Base-by-base conservation (phyloP, 2,329 filamentous ascomycete genomes). In the Eutypella sp. region DNA sequence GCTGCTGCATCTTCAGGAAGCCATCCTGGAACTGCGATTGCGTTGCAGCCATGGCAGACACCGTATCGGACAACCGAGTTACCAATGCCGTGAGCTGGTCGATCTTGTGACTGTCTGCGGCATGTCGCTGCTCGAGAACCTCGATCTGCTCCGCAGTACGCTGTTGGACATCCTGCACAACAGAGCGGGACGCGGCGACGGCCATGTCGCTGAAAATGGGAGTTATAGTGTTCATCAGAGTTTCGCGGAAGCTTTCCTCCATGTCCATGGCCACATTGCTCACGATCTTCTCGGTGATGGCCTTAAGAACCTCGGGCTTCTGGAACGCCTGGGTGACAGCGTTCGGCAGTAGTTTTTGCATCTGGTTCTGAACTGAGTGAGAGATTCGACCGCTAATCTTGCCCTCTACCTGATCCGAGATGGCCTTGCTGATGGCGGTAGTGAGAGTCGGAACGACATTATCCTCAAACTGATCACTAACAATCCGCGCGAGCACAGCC, bases 371-470 rank as follows among this genome's bases (percentile, higher is more conserved):
- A 37, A 95, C 67, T 2, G 76, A 72, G 34, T 76, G 75, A n/a
- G 80, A 74, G 33, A 95, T 67, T 43, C 85, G 77, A 41, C 81
- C 75, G 53, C 80, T 78, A 45, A 96, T 69, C 49, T 82, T 81
- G 52, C 79, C 75, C 46, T 81, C 77, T 20, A 97, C 73, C 61
- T 88, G 82, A 50, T 86, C 84, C 45, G 85, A 79, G 23, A 96
- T 75, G 4, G 84, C 78, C 50, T 81, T 79, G 38, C 80, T 75
- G 13, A 87, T 82, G 36, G 84, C 74, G 42, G 83, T 77, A 34
- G 82, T 78, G 46, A 97, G 72, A 25, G 83, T 75, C 10, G 93
- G 92, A 43, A 96, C 73, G 38, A 96, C 81, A 13, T 82, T 76
- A 45, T 82, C 76, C 50, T 88, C 79, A 53, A 96, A 88, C 63